A percentile compares a stretch with the other conserved stretches of the same genome.
These are phyloP conservation scores for Ogataea haglerorum DNA, from an alignment of 805 yeast genomes.

Conservation along the genomic window DNA sequence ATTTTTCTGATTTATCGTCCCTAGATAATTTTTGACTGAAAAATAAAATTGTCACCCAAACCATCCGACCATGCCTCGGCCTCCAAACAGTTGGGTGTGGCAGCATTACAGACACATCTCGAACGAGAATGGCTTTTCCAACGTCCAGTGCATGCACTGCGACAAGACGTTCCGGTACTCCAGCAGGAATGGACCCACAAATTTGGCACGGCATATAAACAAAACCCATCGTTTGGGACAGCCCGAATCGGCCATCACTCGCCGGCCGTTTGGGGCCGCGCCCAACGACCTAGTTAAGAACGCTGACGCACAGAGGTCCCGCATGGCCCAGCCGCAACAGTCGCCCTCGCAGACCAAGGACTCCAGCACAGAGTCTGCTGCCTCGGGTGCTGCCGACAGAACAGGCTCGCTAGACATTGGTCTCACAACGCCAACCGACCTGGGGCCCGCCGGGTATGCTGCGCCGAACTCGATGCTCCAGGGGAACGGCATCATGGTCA, in stretches of 20 bases:
- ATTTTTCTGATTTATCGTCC: neutral
- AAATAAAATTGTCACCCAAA: neutral
- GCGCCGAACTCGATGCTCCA: conserved; percentile 13
- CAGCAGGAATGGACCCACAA: conserved; percentile 35
- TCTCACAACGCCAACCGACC: conserved; percentile 9
- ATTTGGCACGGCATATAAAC: conserved; percentile 31
- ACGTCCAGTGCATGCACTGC: conserved; percentile 31
- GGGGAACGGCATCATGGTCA: conserved; percentile 16
- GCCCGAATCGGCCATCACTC: conserved; percentile 25
- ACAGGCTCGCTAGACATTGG: conserved; percentile 12
- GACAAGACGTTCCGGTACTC: conserved; percentile 30
- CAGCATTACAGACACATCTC: conserved; percentile 31
- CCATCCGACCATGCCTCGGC: conserved; percentile 31
- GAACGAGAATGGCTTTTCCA: conserved; percentile 20
- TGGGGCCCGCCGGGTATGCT: conserved; percentile 11
- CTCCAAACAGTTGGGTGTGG: conserved; percentile 37
- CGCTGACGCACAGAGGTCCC: neutral
- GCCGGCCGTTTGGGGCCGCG: conserved; percentile 26
- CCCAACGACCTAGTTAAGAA: conserved; percentile 1
- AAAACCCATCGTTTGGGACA: conserved; percentile 29
- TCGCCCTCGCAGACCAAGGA: conserved; percentile 11
- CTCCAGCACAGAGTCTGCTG: conserved; percentile 11
- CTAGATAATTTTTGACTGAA: neutral
- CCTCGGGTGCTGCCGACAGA: conserved; percentile 11
- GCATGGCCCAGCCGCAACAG: conserved; percentile 3